A percentile compares a stretch with the other conserved stretches of the same genome.
phyloP scores from a whole-genome alignment of 1,284 basidiomycete genomes.

The Ceratobasidium papillatum region DNA sequence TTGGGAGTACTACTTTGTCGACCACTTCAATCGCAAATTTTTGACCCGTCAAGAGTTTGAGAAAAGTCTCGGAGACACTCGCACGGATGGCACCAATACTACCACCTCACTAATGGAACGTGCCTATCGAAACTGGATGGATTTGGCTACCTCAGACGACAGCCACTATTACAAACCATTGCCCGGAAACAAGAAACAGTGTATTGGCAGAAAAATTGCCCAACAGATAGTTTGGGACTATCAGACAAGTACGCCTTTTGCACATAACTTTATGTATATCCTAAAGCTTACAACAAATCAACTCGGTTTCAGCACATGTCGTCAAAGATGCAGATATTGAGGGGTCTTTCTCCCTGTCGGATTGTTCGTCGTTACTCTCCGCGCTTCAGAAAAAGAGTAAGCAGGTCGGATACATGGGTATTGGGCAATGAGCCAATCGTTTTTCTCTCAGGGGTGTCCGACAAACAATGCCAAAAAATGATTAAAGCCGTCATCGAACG shows the following conservation, averaged over 20 bases:
- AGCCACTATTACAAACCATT: slow-evolving; percentile 26
- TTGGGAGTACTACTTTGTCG: no score
- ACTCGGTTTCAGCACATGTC: not conserved
- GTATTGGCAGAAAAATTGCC: slow-evolving; percentile 29
- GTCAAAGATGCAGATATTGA: slow-evolving; percentile 16
- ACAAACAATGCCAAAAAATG: slow-evolving; percentile 37
- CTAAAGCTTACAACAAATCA: no score
- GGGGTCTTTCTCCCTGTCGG: slow-evolving; percentile 15
- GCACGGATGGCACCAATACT: not conserved
- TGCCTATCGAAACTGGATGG: slow-evolving; percentile 8
- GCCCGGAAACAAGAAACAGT: not conserved
- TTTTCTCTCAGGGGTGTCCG: slow-evolving; percentile 8
- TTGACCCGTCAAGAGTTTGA: not conserved
- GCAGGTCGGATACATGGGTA: not conserved
- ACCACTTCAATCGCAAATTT: no score
- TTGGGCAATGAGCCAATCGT: not conserved
- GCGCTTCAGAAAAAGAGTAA: slow-evolving; percentile 33
- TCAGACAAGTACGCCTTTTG: not conserved
- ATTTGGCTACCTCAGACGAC: not conserved
- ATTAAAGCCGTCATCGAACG: slow-evolving; percentile 28
- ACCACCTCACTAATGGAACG: not conserved
- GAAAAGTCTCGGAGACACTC: not conserved
- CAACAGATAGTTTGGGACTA: slow-evolving; percentile 36
- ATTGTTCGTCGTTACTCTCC: slow-evolving; percentile 27
- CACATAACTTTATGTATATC: no score